Evolutionary conservation across 257 asterid genomes (phyloP).

Genomic region (Forsythia suspensa): DNA sequence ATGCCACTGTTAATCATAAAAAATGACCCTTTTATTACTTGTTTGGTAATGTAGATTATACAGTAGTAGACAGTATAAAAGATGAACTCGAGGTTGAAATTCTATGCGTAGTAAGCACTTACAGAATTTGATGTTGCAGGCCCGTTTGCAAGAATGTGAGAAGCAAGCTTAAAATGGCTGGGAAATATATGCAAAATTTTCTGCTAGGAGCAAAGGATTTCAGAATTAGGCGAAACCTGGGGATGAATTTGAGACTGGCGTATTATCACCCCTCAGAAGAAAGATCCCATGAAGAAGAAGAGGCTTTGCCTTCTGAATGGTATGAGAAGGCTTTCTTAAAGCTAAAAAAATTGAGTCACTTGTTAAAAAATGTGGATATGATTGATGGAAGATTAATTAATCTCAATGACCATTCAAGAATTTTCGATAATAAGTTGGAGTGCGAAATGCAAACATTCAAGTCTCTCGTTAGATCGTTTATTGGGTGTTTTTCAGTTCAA

Average conservation of each 20-base stretch:
- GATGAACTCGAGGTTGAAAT: background rate
- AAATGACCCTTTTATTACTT: background rate
- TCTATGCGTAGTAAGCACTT: background rate
- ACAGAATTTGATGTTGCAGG: background rate
- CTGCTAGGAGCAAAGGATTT: constrained; percentile 27
- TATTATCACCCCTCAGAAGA: constrained; percentile 35
- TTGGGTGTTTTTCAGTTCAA: constrained; percentile 60
- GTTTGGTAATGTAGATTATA: background rate
- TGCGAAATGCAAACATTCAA: constrained; percentile 53
- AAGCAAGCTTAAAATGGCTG: constrained; percentile 36
- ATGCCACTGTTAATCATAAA: constrained; percentile 23
- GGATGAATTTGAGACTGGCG: constrained; percentile 23
- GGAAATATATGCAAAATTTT: constrained; percentile 21
- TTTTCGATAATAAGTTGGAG: constrained; percentile 54
- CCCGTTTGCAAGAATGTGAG: constrained; percentile 9
- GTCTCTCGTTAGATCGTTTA: constrained; percentile 52
- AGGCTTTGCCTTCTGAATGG: constrained; percentile 60
- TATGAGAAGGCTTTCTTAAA: constrained; percentile 49
- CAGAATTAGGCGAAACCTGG: constrained; percentile 9
- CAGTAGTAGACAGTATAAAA: background rate
- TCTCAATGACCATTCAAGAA: constrained; percentile 47
- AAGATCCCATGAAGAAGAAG: constrained; percentile 32
- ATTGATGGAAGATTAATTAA: constrained; percentile 67
- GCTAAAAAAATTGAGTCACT: constrained; percentile 56
- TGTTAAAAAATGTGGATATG: constrained; percentile 62